Percentiles rank a stretch among this genome's conserved stretches.
Evolutionary conservation across 306 rosid species (phyloP).

Genomic region (Trifolium subterraneum): DNA sequence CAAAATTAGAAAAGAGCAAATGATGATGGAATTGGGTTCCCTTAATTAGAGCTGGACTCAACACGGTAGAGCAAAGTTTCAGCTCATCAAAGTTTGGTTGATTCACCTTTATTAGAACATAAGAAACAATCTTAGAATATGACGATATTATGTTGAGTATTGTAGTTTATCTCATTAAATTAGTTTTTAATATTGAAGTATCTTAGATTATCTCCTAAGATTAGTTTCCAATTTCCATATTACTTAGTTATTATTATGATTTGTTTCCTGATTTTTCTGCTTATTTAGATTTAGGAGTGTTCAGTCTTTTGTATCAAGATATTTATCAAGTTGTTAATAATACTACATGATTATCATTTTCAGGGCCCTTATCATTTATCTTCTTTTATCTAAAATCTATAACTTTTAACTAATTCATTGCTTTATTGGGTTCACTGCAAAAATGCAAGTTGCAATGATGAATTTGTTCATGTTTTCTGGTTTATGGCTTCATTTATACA

Average conservation of each 20-base stretch:
- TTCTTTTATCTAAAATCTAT: not conserved
- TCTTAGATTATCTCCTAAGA: not conserved
- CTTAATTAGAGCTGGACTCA: too few species aligned
- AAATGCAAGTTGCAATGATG: not conserved
- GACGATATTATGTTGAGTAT: not conserved
- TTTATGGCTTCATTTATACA: not conserved
- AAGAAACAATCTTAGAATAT: not conserved
- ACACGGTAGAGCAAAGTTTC: too few species aligned
- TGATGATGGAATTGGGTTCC: too few species aligned
- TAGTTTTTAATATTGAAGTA: not conserved
- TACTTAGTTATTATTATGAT: slow-evolving; percentile 3
- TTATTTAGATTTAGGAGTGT: slow-evolving; percentile 1
- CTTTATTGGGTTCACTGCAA: not conserved
- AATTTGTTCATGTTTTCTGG: not conserved
- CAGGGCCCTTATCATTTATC: not conserved
- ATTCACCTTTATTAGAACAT: not conserved
- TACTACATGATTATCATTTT: not conserved
- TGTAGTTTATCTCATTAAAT: not conserved
- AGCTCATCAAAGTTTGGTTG: not conserved
- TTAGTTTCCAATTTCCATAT: not conserved
- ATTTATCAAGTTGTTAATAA: not conserved
- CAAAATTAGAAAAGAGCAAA: too few species aligned
- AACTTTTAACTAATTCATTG: not conserved
- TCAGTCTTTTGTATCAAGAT: not conserved
- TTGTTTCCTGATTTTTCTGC: not conserved